Evolutionary conservation across 2,329 filamentous ascomycete genomes (phyloP).

Genomic region (Aspergillaceae sp.): DNA sequence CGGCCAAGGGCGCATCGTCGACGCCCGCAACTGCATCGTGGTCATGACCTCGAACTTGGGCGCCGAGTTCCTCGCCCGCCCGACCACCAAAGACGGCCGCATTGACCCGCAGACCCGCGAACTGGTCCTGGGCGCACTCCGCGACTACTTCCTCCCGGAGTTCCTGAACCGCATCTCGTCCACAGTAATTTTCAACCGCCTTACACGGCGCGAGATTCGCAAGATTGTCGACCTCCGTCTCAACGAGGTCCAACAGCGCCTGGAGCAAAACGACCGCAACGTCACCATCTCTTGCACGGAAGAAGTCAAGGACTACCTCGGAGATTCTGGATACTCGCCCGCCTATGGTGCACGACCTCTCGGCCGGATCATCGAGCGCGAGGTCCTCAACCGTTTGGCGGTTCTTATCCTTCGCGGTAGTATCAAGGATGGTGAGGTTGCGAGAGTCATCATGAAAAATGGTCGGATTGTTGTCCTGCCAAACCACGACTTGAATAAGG

Average conservation of each 20-base stretch:
- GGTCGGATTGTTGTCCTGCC: conserved; percentile 72
- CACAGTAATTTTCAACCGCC: conserved; percentile 95
- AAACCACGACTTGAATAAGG: conserved; percentile 69
- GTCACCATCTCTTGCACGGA: conserved; percentile 73
- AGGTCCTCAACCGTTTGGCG: conserved; percentile 87
- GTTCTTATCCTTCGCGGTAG: conserved; percentile 81
- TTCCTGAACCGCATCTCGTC: conserved; percentile 98
- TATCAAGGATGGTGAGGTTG: conserved; percentile 76
- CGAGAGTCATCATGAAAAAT: conserved; percentile 67
- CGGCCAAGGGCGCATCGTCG: conserved; percentile 87
- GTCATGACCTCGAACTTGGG: conserved; percentile 98
- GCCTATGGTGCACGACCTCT: conserved; percentile 89
- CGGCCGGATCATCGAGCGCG: conserved; percentile 85
- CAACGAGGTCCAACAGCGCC: conserved; percentile 78
- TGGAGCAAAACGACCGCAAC: conserved; percentile 76
- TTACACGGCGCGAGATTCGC: conserved; percentile 81
- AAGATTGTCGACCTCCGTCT: conserved; percentile 91
- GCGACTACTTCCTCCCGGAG: conserved; percentile 95
- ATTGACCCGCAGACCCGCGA: conserved; percentile 81
- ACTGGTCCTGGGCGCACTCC: conserved; percentile 80
- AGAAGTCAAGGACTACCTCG: conserved; percentile 88
- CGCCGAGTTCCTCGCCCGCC: conserved; percentile 82
- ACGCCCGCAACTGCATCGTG: conserved; percentile 96
- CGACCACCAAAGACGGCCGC: conserved; percentile 66
- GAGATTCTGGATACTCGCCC: conserved; percentile 83